These are phyloP conservation scores for Monosporascus cannonballus DNA, from an alignment of 2,329 filamentous ascomycete genomes.

Conservation along the genomic window DNA sequence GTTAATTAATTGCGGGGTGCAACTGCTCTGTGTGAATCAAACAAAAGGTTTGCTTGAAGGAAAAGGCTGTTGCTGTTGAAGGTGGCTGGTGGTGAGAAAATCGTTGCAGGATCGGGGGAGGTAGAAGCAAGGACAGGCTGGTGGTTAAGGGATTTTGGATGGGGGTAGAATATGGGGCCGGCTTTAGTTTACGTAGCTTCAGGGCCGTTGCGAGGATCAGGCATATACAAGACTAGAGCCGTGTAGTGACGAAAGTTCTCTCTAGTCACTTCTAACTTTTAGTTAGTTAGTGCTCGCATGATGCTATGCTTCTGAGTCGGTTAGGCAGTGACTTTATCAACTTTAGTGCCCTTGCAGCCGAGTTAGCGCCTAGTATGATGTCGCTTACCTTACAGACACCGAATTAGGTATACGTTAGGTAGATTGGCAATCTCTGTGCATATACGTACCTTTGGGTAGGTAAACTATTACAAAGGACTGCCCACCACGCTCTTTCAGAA, in stretches of 20 bases:
- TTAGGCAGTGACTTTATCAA: background rate
- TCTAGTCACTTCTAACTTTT: background rate
- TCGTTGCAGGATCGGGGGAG: background rate
- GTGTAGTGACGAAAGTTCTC: background rate
- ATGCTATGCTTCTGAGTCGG: background rate
- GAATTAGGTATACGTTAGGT: no score
- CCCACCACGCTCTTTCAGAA: background rate
- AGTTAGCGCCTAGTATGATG: background rate
- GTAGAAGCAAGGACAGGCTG: background rate
- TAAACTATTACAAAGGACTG: background rate
- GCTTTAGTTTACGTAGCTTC: background rate
- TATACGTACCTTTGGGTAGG: background rate
- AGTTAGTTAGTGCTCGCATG: background rate
- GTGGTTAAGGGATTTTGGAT: no score
- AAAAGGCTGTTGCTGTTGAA: background rate
- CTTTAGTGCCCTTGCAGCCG: background rate
- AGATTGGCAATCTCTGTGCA: background rate
- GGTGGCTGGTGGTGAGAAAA: background rate
- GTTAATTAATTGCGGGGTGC: no score
- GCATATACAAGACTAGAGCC: background rate
- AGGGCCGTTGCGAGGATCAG: background rate
- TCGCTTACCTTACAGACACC: background rate
- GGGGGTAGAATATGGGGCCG: no score
- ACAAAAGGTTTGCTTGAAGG: background rate
- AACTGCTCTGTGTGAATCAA: no score